Base-by-base conservation (phyloP, 257 asterid species). In the Apocynum venetum region DNA sequence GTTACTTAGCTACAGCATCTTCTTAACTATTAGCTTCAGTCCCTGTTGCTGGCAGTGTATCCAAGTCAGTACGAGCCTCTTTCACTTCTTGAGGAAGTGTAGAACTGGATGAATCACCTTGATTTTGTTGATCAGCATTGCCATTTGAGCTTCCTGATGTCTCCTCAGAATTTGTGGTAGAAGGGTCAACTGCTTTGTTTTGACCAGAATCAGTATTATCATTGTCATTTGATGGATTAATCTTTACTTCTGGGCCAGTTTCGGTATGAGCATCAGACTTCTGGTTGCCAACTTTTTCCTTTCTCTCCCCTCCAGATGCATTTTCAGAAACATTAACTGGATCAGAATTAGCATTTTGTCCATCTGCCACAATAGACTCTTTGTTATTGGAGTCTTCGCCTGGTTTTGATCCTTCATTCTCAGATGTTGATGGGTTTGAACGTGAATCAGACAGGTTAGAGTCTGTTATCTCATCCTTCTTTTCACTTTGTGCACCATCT, bases 21-120 rank as follows among this genome's bases (percentile, higher is more conserved):
- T 86, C 89, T 8, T 83, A 82, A 78, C 48, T 78, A 81, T 81
- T 85, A 44, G 80, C 84, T 73, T 73, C 89, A 8, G 52, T 80
- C 68, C 88, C 97, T 6, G 88, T 79, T 51, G 85, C 91, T 3
- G 94, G 96, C 86, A 94, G 88, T 15, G 96, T 92, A 70, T 78
- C 88, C 71, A 91, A 74, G 80, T 89, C 92, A 0, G 85, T 88
- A 46, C 88, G 97, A 64, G 92, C 86, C 3, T 90, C 96, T 73
- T 82, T 88, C 88, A 87, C 94, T 76, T 88, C 94, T 78, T 79
- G 87, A 36, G 88, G 93, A 78, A 88, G 43, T 44, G 87, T 77
- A 74, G 89, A 77, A 72, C 49, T 71, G 25, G 96, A 63, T 1
- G 91, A 77, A 73, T 85, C 87, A 59, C 60, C 86, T 76, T 80